A percentile compares a stretch with the other conserved stretches of the same genome.
These are phyloP conservation scores for Lactarius sp. DNA, from an alignment of 768 basidiomycete species.

Conservation along the genomic window DNA sequence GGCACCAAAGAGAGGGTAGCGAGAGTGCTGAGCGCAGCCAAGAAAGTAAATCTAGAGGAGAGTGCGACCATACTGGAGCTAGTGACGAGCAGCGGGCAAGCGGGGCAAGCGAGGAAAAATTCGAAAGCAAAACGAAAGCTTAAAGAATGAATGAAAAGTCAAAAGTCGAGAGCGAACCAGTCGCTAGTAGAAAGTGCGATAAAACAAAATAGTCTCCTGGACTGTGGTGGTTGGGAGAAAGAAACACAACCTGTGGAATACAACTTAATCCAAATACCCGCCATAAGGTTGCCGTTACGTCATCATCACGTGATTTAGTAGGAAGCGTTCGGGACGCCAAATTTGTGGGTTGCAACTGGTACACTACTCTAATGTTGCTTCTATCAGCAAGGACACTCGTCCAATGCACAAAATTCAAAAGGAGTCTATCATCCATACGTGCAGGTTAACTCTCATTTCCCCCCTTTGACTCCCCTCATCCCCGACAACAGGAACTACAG, in stretches of 20 bases:
- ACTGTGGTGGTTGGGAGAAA: constrained; percentile 24
- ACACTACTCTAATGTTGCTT: too few species aligned
- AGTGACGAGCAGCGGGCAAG: not conserved
- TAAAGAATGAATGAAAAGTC: constrained; percentile 15
- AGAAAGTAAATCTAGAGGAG: constrained; percentile 42
- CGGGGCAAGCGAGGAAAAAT: not conserved
- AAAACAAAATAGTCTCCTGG: constrained; percentile 18
- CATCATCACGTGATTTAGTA: not conserved
- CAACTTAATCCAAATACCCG: not conserved
- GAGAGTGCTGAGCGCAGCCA: constrained; percentile 44
- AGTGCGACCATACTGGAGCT: constrained; percentile 44
- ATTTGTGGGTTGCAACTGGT: too few species aligned
- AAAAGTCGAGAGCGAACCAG: constrained; percentile 19
- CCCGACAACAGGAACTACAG: constrained; percentile 49
- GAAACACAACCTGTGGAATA: constrained; percentile 19
- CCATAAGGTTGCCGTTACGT: not conserved
- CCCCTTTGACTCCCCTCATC: not conserved
- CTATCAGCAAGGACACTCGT: not conserved
- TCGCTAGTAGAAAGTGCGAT: constrained; percentile 23
- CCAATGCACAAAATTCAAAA: not conserved
- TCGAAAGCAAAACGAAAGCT: constrained; percentile 24
- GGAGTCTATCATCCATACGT: constrained; percentile 13
- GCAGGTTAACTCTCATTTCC: constrained; percentile 9
- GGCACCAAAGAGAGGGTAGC: constrained; percentile 40
- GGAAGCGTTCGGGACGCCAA: not conserved